Evolutionary conservation across 768 basidiomycete species (phyloP).

Genomic region (Mycena epipterygia): DNA sequence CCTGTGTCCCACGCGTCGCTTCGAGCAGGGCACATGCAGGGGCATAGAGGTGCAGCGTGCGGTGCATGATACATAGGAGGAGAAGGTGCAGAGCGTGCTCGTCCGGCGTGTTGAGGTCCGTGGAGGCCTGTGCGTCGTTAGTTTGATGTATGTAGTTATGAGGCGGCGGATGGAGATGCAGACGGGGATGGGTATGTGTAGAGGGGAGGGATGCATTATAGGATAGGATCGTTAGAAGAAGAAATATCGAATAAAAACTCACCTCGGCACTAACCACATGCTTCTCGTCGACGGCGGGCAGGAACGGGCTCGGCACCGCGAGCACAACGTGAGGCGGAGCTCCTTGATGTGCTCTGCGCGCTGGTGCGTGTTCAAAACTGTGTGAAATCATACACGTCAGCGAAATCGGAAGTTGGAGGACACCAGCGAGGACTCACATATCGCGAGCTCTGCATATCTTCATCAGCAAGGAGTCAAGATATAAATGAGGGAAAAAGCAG

Average conservation of each 20-base stretch:
- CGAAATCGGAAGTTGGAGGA: too few relatives aligned
- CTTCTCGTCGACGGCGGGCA: slow-evolving; percentile 18
- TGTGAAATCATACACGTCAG: too few relatives aligned
- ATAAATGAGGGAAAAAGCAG: slow-evolving; percentile 10
- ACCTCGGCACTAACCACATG: slow-evolving; percentile 12
- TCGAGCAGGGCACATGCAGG: slow-evolving; percentile 63
- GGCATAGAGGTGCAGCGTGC: slow-evolving; percentile 63
- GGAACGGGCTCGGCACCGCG: slow-evolving; percentile 42
- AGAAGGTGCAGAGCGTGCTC: slow-evolving; percentile 79
- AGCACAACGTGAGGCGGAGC: slow-evolving; percentile 60
- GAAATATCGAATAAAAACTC: too few relatives aligned
- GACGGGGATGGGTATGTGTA: too few relatives aligned
- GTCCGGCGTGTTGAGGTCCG: slow-evolving; percentile 75
- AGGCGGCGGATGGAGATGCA: too few relatives aligned
- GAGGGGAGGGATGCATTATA: too few relatives aligned
- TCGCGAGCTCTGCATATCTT: slow-evolving; percentile 66
- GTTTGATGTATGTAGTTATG: neutral
- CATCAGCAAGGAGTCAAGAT: neutral
- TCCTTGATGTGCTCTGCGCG: slow-evolving; percentile 75
- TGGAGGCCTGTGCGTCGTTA: neutral
- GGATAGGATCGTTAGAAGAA: too few relatives aligned
- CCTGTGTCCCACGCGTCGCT: slow-evolving; percentile 62
- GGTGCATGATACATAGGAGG: slow-evolving; percentile 76
- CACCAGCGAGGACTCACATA: slow-evolving; percentile 64
- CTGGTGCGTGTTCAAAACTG: slow-evolving; percentile 86